Percentiles rank a stretch among this genome's conserved stretches.
Conservation (phyloP, 495 filamentous ascomycete species). For the Penicillium paradoxum region DNA sequence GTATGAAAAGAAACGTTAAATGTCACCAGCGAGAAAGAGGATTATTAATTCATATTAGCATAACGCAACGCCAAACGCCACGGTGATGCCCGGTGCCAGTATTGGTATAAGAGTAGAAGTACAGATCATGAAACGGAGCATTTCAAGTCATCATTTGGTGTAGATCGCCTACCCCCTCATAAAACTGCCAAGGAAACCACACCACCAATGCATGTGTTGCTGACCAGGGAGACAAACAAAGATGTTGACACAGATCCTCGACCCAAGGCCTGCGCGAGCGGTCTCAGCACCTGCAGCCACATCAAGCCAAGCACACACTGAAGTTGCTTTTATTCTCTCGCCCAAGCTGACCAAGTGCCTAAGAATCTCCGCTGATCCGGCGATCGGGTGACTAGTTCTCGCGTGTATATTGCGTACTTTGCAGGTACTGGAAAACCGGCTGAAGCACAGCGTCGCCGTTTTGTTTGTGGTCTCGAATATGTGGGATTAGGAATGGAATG, state of each 20-base stretch:
- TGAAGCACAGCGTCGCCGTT: slow-evolving; percentile 28
- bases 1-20: neutral
- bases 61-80: slow-evolving; percentile 19
- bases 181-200: slow-evolving; percentile 4
- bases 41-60: slow-evolving; percentile 1
- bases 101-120: slow-evolving; percentile 24
- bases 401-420: slow-evolving; percentile 7
- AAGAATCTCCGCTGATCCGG: neutral
- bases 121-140: slow-evolving; percentile 11
- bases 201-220: neutral
- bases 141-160: slow-evolving; percentile 7
- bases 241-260: slow-evolving; percentile 2
- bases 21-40: neutral
- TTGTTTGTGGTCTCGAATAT: slow-evolving; percentile 34
- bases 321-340: slow-evolving; percentile 3
- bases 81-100: slow-evolving; percentile 17
- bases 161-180: slow-evolving; percentile 3
- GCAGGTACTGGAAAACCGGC: slow-evolving; percentile 26
- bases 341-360: neutral
- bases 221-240: slow-evolving; percentile 4
- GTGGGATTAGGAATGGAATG: slow-evolving; percentile 39
- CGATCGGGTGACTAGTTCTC: neutral
- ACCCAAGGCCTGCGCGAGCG: neutral
- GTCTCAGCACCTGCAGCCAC: slow-evolving; percentile 19
- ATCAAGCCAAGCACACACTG: slow-evolving; percentile 9